These are phyloP conservation scores for Russula abietina DNA, from an alignment of 768 basidiomycete species.

Conservation along the genomic window DNA sequence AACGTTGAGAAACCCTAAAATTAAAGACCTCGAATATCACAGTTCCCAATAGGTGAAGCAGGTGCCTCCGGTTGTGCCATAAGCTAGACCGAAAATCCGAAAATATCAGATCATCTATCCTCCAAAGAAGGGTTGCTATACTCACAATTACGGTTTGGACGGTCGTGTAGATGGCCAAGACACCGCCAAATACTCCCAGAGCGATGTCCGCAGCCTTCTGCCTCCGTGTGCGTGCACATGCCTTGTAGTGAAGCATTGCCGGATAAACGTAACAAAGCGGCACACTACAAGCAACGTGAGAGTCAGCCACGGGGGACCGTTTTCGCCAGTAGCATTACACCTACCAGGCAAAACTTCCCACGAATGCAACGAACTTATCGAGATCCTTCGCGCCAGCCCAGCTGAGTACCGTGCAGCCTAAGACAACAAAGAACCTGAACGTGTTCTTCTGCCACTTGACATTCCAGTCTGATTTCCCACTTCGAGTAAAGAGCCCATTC, in stretches of 20 bases:
- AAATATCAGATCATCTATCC: background rate
- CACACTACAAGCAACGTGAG: slow-evolving; percentile 44
- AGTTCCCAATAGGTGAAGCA: slow-evolving; percentile 18
- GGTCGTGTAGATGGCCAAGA: slow-evolving; percentile 74
- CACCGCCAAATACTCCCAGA: slow-evolving; percentile 68
- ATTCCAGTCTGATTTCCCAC: slow-evolving; percentile 70
- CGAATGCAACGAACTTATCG: slow-evolving; percentile 92
- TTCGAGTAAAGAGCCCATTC: slow-evolving; percentile 84
- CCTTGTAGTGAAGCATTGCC: slow-evolving; percentile 85
- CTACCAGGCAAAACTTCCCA: slow-evolving; percentile 92
- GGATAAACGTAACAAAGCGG: slow-evolving; percentile 94
- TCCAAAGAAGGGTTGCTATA: background rate
- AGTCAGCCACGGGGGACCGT: background rate
- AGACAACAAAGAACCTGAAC: slow-evolving; percentile 70
- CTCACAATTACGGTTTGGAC: slow-evolving; percentile 66
- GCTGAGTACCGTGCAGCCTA: slow-evolving; percentile 75
- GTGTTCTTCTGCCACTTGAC: slow-evolving; percentile 98
- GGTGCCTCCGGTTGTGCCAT: slow-evolving; percentile 16
- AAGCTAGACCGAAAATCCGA: slow-evolving; percentile 19
- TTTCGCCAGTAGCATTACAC: slow-evolving; percentile 27
- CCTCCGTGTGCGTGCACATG: slow-evolving; percentile 64
- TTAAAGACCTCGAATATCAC: slow-evolving; percentile 6
- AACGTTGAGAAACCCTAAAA: background rate
- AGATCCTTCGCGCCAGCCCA: slow-evolving; percentile 81
- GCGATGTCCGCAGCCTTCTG: slow-evolving; percentile 64